Evolutionary conservation across 768 basidiomycete genomes (phyloP), one percentile per base, ranked within the genome.

Genomic region (Nidularia pulvinata): DNA sequence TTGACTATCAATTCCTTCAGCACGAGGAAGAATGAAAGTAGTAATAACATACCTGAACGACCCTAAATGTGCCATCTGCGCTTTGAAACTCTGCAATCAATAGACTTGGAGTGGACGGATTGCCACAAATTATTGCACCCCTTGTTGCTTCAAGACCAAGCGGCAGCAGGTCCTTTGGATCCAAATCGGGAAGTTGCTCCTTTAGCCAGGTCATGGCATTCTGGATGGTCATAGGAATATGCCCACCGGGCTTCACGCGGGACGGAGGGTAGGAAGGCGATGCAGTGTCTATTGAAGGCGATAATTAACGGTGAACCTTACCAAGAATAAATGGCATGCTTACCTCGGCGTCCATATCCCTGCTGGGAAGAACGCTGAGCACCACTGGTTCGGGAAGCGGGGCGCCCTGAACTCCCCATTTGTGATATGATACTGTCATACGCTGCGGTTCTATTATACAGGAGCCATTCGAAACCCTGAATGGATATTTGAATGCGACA

Each of bases 401-500:
- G 66, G 42, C 69, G 71, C 51, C 60, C 67, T 11, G 61, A 56
- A 47, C 60, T 62, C 64, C 82, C 80, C 79, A 95, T 85, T 62
- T 89, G 84, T 9, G 88, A 80, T 16, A 96, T 71, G 50, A 98
- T 94, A 50, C 84, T 80, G 63, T 98, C 94, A 69, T 89, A 98
- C 3, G 93, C 86, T 3, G 91, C 83, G 3, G 93, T 95, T 47
- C 86, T 78, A 70, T 98, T 98, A 70, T 92, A 97, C 42, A 98
- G 61, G 66, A 93, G 93, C 88, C 92, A 95, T 67, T 98, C 95
- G 44, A 95, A 77, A 14, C 96, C 96, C 59, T 95, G 84, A 3
- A 91, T 61, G 6, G 85, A 85, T 32, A 95, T 64, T 51, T 91
- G 86, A 33, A 98, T 83, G 37, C 96, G 87, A 61, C 93, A 96